phyloP scores from a whole-genome alignment of 2,329 filamentous ascomycete species.

The Raffaelea deltoideospora region DNA sequence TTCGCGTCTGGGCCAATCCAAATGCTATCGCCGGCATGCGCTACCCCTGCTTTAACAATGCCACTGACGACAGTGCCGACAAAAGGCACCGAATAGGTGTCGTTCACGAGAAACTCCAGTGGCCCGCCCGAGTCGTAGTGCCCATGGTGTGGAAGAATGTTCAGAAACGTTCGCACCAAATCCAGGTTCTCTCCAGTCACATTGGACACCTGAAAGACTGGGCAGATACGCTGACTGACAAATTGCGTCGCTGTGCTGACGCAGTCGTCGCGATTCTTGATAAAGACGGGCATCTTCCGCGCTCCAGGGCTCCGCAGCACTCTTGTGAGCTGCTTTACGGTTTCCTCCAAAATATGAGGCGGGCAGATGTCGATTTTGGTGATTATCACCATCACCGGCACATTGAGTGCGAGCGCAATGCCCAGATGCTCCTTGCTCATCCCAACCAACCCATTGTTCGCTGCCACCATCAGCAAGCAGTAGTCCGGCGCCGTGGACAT shows the following conservation, averaged over 20 bases:
- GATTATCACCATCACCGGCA: slow-evolving; percentile 93
- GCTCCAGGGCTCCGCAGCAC: slow-evolving; percentile 91
- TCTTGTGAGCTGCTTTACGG: slow-evolving; percentile 76
- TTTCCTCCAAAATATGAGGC: slow-evolving; percentile 87
- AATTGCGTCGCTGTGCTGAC: slow-evolving; percentile 94
- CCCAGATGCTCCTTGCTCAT: slow-evolving; percentile 98
- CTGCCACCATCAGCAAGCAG: slow-evolving; percentile 94
- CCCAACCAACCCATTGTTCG: slow-evolving; percentile 90
- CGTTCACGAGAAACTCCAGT: slow-evolving; percentile 92
- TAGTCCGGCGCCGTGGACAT: slow-evolving; percentile 93
- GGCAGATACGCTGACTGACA: slow-evolving; percentile 86
- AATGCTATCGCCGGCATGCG: slow-evolving; percentile 81
- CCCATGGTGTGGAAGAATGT: slow-evolving; percentile 87
- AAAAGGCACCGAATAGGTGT: slow-evolving; percentile 95
- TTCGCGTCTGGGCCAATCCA: slow-evolving; percentile 81
- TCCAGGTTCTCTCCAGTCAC: slow-evolving; percentile 88
- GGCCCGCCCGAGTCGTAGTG: slow-evolving; percentile 78
- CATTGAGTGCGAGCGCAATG: slow-evolving; percentile 85
- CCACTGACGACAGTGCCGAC: slow-evolving; percentile 93
- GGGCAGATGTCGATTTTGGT: slow-evolving; percentile 99
- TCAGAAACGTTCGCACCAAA: slow-evolving; percentile 81
- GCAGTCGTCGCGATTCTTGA: slow-evolving; percentile 80
- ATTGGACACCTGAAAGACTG: slow-evolving; percentile 95
- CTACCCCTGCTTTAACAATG: slow-evolving; percentile 73
- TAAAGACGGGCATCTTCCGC: slow-evolving; percentile 89